Evolutionary conservation across 1,139 yeast genomes (phyloP).

Genomic region (Yamadazyma atmosphaerica): DNA sequence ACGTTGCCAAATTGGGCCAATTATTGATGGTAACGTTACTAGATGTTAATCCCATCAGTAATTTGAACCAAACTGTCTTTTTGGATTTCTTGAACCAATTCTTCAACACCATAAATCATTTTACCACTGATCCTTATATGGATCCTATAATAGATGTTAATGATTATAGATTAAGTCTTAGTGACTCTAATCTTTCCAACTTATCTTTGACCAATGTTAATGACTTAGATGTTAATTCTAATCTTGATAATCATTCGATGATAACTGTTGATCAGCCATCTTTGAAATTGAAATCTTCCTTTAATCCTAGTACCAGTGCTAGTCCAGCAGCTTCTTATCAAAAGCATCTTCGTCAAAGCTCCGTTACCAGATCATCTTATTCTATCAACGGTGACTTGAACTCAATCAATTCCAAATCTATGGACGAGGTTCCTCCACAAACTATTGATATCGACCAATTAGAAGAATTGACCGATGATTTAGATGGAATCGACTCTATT

Average conservation of each 20-base stretch:
- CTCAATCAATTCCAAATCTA: background rate
- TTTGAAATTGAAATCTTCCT: background rate
- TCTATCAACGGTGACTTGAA: background rate
- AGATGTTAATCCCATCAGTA: background rate
- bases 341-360: background rate
- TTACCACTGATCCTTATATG: constrained; percentile 7
- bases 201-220: constrained; percentile 9
- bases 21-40: constrained; percentile 6
- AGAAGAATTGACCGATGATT: constrained; percentile 8
- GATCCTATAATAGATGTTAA: constrained; percentile 3
- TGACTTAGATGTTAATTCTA: constrained; percentile 6
- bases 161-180: constrained; percentile 10
- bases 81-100: constrained; percentile 10
- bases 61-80: constrained; percentile 4
- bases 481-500: constrained; percentile 10
- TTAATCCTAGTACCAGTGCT: background rate
- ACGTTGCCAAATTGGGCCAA: constrained; percentile 8
- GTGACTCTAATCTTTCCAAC: constrained; percentile 10
- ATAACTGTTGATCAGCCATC: constrained; percentile 2
- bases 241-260: constrained; percentile 5
- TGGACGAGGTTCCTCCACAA: background rate
- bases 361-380: background rate
- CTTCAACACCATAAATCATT: constrained; percentile 4
- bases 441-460: constrained; percentile 12
- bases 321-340: background rate